Base-by-base conservation (phyloP, 768 basidiomycete species). In the Mycena alexandri region DNA sequence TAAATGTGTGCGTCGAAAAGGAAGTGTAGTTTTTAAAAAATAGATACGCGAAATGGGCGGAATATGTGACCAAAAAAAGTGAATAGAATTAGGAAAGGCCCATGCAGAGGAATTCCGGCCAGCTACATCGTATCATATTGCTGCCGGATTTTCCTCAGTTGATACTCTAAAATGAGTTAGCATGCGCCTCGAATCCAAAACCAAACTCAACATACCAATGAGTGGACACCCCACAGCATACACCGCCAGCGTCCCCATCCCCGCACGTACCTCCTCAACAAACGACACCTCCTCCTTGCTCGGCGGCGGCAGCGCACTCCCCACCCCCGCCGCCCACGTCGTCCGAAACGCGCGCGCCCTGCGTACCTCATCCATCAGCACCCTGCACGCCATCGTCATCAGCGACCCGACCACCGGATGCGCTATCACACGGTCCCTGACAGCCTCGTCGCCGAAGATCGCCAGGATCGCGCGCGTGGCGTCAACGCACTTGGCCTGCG, bases 401-500 rank as follows among this genome's bases (percentile, higher is more conserved):
- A 74, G 54, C 9, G 53, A 44, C 0, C 73, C 73, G 0, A 69
- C 53, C 4, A 74, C 58, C 1, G 73, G 73, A 43, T 67, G 66
- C 24, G 61, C 53, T 6, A 42, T 46, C 19, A 44, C 54, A 12
- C 43, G 33, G 24, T 63, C 56, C 16, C 36, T n/a, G 5, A 56
- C 46, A 14, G 57, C 41, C 17, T 51, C 46, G 38, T 38, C 38
- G 10, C 38, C 38, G 38, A 38, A 14, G 4, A 14, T 9, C 4
- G 4, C 2, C 21, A 74, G 57, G 17, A 71, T 44, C 14, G 55
- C 47, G 12, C 68, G 64, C 44, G 71, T 71, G n/a, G 69, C 67
- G 25, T 48, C 51, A 10, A 72, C 17, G 21, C 53, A 60, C 14
- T 60, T 63, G 1, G 14, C 24, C 24, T 36, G 59, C 22, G 68